Evolutionary conservation across 768 basidiomycete species (phyloP).

Genomic region (Termitomyces sp.): DNA sequence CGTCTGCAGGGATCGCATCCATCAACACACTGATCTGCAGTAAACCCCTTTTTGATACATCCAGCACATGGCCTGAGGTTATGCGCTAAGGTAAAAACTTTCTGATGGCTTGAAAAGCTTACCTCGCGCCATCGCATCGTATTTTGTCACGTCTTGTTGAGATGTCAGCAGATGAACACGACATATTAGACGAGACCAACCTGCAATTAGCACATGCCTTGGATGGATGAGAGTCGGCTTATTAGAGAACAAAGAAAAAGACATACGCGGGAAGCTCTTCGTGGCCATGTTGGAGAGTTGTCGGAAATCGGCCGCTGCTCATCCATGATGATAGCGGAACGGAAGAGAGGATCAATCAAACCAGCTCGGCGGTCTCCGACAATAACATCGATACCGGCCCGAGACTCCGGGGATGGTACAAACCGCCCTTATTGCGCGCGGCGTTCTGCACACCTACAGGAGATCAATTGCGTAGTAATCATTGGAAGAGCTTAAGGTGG

Average conservation of each 20-base stretch:
- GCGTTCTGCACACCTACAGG: no score
- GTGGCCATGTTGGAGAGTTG: slow-evolving; percentile 45
- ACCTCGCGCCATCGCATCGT: slow-evolving; percentile 56
- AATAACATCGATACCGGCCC: background rate
- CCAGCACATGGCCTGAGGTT: slow-evolving; percentile 52
- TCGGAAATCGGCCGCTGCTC: slow-evolving; percentile 49
- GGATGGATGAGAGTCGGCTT: slow-evolving; percentile 9
- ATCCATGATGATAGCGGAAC: slow-evolving; percentile 36
- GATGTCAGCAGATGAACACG: slow-evolving; percentile 9
- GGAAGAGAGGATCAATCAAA: slow-evolving; percentile 27
- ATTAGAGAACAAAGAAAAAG: slow-evolving; percentile 13
- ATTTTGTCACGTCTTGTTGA: slow-evolving; percentile 54
- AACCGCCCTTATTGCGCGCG: no score
- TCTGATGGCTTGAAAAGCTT: slow-evolving; percentile 14
- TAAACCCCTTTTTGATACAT: slow-evolving; percentile 53
- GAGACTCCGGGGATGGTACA: background rate
- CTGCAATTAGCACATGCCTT: slow-evolving; percentile 64
- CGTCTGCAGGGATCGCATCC: slow-evolving; percentile 60
- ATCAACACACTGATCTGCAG: slow-evolving; percentile 51
- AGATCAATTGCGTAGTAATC: no score
- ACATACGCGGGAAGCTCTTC: slow-evolving; percentile 48
- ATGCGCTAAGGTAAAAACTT: background rate
- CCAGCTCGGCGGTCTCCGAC: slow-evolving; percentile 28
- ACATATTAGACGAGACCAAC: slow-evolving; percentile 25
- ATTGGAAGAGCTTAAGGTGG: no score